Evolutionary conservation across 2,329 filamentous ascomycete genomes (phyloP).

Genomic region (Neofusicoccum parvum): DNA sequence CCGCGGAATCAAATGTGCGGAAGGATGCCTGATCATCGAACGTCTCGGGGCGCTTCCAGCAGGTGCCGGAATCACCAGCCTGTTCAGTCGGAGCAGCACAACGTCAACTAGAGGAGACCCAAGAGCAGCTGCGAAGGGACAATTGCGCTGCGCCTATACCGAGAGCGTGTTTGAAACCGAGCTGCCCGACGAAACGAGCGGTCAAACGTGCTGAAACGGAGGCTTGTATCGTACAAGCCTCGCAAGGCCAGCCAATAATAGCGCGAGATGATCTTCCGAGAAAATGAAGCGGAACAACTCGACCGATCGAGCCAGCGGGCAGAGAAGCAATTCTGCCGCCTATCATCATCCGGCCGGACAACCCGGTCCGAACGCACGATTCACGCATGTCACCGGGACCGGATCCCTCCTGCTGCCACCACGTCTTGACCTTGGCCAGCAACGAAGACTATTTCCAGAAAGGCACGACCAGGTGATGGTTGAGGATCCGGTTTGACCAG

Average conservation of each 20-base stretch:
- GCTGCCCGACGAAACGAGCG: background rate
- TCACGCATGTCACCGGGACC: too few relatives aligned
- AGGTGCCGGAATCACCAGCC: too few relatives aligned
- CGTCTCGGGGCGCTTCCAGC: too few relatives aligned
- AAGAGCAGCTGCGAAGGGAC: background rate
- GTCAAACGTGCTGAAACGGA: constrained; percentile 8
- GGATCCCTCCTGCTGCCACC: too few relatives aligned
- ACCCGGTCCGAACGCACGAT: too few relatives aligned
- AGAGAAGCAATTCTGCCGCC: background rate
- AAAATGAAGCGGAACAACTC: background rate
- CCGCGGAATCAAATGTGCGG: background rate
- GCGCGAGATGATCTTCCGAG: background rate
- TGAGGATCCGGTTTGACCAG: too few relatives aligned
- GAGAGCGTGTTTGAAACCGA: background rate
- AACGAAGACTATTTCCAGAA: too few relatives aligned
- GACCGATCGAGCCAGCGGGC: background rate
- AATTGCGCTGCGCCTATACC: background rate
- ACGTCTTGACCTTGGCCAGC: too few relatives aligned
- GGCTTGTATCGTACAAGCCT: background rate
- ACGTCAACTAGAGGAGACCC: too few relatives aligned
- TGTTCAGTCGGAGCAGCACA: too few relatives aligned
- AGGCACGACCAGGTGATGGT: too few relatives aligned
- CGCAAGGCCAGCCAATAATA: background rate
- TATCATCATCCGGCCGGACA: too few relatives aligned
- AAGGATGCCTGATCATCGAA: background rate